phyloP scores from a whole-genome alignment of 768 basidiomycete genomes.

The Dacryopinax spathularia region DNA sequence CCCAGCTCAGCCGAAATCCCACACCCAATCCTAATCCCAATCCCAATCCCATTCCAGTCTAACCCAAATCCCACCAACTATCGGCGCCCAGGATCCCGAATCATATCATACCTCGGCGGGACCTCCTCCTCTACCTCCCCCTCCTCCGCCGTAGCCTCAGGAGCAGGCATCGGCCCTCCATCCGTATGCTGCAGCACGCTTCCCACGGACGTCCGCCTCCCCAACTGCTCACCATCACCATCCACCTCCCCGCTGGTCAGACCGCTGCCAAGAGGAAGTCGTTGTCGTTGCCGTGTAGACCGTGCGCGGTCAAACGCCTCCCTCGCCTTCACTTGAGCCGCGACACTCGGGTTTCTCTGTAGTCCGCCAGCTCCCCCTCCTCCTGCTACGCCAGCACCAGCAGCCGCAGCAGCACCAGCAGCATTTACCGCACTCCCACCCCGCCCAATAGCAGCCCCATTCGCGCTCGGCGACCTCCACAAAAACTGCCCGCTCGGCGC shows the following conservation, averaged over 20 bases:
- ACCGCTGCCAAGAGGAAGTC: no score
- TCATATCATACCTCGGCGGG: conserved; percentile 1
- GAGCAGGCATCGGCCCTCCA: neutral
- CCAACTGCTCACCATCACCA: no score
- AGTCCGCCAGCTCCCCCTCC: neutral
- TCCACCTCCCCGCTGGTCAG: no score
- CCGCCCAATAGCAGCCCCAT: neutral
- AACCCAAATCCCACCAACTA: no score
- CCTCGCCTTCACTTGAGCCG: neutral
- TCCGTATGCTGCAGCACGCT: neutral
- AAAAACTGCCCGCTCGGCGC: neutral
- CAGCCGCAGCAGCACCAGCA: no score
- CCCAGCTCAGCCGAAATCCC: no score
- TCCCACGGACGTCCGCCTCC: neutral
- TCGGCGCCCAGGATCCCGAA: neutral
- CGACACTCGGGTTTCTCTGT: neutral
- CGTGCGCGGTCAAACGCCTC: neutral
- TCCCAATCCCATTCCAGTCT: no score
- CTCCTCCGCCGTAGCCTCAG: neutral
- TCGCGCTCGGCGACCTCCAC: neutral
- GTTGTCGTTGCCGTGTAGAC: neutral
- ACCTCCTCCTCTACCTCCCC: neutral
- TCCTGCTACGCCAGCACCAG: no score
- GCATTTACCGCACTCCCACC: neutral
- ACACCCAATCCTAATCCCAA: no score